Conservation (phyloP, 208 protist genomes). For the Hexamita inflata region DNA sequence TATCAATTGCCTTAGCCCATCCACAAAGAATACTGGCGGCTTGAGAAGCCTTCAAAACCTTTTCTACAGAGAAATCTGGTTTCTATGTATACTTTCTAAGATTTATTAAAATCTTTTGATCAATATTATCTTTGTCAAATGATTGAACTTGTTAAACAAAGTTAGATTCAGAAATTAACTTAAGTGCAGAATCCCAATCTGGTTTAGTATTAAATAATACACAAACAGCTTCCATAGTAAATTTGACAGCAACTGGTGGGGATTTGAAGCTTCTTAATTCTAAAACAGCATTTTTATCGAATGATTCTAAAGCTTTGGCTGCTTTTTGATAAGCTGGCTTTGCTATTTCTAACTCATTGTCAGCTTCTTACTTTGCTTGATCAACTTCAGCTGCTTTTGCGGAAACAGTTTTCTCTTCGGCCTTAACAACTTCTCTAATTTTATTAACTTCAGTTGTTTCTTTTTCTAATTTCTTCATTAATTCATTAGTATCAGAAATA, state of each 20-base stretch:
- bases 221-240: constrained; percentile 79
- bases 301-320: constrained; percentile 69
- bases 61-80: constrained; percentile 71
- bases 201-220: constrained; percentile 65
- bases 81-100: constrained; percentile 76
- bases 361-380: constrained; percentile 65
- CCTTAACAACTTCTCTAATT: constrained; percentile 63
- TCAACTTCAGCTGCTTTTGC: constrained; percentile 62
- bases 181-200: constrained; percentile 23
- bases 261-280: constrained; percentile 75
- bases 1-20: constrained; percentile 79
- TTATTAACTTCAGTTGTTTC: constrained; percentile 67
- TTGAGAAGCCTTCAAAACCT: constrained; percentile 66
- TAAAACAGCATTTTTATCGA: constrained; percentile 73
- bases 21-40: constrained; percentile 77
- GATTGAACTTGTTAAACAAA: constrained; percentile 73
- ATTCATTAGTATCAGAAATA: constrained; percentile 8
- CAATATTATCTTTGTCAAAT: constrained; percentile 81
- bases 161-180: constrained; percentile 46
- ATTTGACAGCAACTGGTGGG: constrained; percentile 72
- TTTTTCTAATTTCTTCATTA: constrained; percentile 50
- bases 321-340: constrained; percentile 70
- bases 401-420: constrained; percentile 66
- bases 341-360: constrained; percentile 68
- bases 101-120: constrained; percentile 61